A percentile compares a stretch with the other conserved stretches of the same genome.
Evolutionary conservation across 2,329 filamentous ascomycete genomes (phyloP).

Genomic region (Berkeleyomyces basicola): DNA sequence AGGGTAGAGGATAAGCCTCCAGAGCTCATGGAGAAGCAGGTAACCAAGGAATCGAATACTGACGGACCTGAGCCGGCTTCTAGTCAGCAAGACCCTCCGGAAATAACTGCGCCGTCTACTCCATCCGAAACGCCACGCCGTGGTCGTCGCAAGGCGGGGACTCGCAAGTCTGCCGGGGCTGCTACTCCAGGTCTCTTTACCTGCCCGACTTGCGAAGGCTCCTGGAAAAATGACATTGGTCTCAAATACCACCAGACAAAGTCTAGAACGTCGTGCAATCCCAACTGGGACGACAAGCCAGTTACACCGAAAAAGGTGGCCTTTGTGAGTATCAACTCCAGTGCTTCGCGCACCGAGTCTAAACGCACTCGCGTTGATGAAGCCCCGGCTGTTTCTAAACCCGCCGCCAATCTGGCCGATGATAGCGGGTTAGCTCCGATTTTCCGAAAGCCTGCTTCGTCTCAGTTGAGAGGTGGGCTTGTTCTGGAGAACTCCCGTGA

Average conservation of each 20-base stretch:
- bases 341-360: background rate
- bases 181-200: constrained; percentile 22
- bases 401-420: background rate
- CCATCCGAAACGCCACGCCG: background rate
- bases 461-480: constrained; percentile 3
- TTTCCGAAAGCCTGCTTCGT: background rate
- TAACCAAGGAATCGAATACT: background rate
- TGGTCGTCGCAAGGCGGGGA: background rate
- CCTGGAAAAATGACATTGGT: constrained; percentile 42
- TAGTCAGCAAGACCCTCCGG: background rate
- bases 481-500: constrained; percentile 1
- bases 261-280: constrained; percentile 37
- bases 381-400: background rate
- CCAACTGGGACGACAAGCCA: constrained; percentile 20
- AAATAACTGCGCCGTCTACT: background rate
- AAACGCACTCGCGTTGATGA: background rate
- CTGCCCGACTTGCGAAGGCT: constrained; percentile 36
- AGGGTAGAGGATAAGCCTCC: background rate
- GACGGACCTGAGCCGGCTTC: background rate
- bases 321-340: background rate
- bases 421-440: background rate
- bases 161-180: background rate
- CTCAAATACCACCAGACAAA: constrained; percentile 43
- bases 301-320: constrained; percentile 7
- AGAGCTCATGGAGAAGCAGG: background rate